Conservation (phyloP, 176 grass and related monocot genomes). For the Luzula sylvatica region DNA sequence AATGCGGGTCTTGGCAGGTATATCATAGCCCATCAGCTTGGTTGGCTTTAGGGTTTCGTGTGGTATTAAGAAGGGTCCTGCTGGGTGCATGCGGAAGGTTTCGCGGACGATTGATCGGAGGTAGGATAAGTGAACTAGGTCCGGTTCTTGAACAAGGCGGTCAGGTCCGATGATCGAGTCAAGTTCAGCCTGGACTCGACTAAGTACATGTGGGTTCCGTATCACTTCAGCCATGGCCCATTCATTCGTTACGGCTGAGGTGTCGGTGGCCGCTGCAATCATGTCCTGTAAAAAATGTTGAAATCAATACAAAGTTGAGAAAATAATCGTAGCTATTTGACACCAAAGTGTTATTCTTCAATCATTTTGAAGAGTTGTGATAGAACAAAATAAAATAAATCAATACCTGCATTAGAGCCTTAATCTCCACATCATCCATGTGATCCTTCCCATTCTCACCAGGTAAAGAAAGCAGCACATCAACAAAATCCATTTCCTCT, state of each 20-base stretch:
- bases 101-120: constrained; percentile 58
- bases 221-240: constrained; percentile 64
- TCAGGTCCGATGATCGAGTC: constrained; percentile 35
- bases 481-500: constrained; percentile 66
- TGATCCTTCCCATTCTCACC: constrained; percentile 58
- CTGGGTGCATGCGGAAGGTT: constrained; percentile 52
- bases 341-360: no score
- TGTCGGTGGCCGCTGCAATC: constrained; percentile 55
- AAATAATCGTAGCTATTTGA: neutral
- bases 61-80: constrained; percentile 35
- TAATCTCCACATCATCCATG: constrained; percentile 87
- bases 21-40: constrained; percentile 35
- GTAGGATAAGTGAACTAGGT: constrained; percentile 46
- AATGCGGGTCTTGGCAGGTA: constrained; percentile 31
- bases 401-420: constrained; percentile 82
- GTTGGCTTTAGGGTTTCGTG: constrained; percentile 21
- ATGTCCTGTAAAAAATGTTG: constrained; percentile 33
- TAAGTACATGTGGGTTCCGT: constrained; percentile 38
- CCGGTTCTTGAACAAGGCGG: constrained; percentile 34
- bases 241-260: constrained; percentile 48
- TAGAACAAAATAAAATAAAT: neutral
- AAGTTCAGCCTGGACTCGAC: constrained; percentile 27
- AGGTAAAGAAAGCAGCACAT: constrained; percentile 71
- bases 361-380: neutral
- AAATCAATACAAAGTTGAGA: neutral